Conservation (phyloP, 73 alveolate species). For the Uronychia setigera region DNA sequence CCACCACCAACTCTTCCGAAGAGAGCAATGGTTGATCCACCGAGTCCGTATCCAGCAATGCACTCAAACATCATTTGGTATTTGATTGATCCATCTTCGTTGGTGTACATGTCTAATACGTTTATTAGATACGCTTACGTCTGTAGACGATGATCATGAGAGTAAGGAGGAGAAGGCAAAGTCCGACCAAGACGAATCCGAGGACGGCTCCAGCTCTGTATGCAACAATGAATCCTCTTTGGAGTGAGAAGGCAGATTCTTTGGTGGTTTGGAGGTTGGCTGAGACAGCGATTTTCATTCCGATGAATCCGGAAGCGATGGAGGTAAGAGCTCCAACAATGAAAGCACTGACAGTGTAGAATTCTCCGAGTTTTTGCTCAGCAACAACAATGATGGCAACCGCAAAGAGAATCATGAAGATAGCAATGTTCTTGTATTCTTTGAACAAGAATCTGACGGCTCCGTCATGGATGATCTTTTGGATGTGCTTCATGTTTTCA, state of each 20-base stretch:
- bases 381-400: constrained; percentile 65
- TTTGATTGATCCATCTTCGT: constrained; percentile 16
- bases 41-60: constrained; percentile 95
- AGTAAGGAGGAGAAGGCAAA: constrained; percentile 67
- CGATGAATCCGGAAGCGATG: constrained; percentile 83
- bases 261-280: constrained; percentile 78
- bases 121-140: constrained; percentile 16
- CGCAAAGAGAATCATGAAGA: constrained; percentile 64
- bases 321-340: constrained; percentile 82
- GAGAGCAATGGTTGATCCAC: constrained; percentile 95
- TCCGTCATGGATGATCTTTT: constrained; percentile 53
- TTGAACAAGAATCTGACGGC: constrained; percentile 81
- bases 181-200: constrained; percentile 84
- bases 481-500: neutral
- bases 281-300: constrained; percentile 85
- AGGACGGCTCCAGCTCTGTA: constrained; percentile 85
- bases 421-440: constrained; percentile 73
- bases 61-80: constrained; percentile 69
- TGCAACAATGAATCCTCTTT: constrained; percentile 70
- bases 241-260: constrained; percentile 60
- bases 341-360: constrained; percentile 77
- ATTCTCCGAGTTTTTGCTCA: constrained; percentile 65
- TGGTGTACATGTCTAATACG: constrained; percentile 11
- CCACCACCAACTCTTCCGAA: constrained; percentile 99
- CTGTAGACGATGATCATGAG: constrained; percentile 63